Percentiles rank a stretch among this genome's conserved stretches.
phyloP scores from a whole-genome alignment of 129 eudicot species.

The Flaveria sonorensis region DNA sequence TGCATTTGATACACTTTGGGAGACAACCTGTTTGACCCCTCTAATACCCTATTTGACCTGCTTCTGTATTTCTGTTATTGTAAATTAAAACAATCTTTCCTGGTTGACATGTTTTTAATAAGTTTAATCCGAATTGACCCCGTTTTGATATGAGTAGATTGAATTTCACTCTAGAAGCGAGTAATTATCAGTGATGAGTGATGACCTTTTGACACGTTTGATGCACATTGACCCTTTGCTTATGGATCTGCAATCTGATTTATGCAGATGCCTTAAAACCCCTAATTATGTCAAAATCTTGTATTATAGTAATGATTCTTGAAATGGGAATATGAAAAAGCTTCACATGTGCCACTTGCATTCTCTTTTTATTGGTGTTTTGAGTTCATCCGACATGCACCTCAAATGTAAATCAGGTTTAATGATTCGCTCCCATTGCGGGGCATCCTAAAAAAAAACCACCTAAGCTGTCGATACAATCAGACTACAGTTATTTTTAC shows the following conservation, averaged over 20 bases:
- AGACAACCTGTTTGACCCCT: background rate
- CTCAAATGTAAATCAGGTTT: background rate
- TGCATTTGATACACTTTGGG: background rate
- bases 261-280: background rate
- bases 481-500: background rate
- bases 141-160: background rate
- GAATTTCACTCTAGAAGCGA: background rate
- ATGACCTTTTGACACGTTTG: background rate
- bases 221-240: constrained; percentile 6
- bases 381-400: background rate
- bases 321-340: background rate
- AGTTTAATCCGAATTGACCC: background rate
- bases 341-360: background rate
- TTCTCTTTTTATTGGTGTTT: background rate
- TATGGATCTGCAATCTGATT: background rate
- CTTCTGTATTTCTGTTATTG: background rate
- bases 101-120: background rate
- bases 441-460: background rate
- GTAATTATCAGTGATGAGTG: background rate
- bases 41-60: background rate
- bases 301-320: background rate
- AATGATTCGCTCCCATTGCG: background rate
- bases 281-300: background rate
- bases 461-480: background rate
- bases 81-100: background rate